Evolutionary conservation across 208 protist genomes (phyloP).

Genomic region (Naegleria fowleri): DNA sequence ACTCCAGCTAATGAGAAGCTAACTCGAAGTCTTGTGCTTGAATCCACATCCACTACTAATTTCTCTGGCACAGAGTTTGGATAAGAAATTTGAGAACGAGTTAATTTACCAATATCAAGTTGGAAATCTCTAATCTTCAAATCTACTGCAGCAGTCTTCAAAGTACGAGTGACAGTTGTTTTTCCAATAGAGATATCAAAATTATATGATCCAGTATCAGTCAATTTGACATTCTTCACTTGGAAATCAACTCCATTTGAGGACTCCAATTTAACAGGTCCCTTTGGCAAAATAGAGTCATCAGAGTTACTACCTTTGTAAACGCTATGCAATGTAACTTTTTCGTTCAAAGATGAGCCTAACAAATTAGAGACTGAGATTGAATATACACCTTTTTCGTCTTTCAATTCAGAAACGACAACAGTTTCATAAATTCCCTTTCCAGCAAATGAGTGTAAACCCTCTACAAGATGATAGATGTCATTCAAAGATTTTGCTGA

Average conservation of each 20-base stretch:
- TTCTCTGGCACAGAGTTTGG: background rate
- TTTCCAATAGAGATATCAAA: background rate
- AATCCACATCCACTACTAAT: background rate
- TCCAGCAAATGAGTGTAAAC: background rate
- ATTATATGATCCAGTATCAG: background rate
- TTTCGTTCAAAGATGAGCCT: background rate
- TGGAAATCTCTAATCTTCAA: slow-evolving; percentile 4
- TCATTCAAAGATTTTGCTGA: background rate
- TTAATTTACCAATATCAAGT: background rate
- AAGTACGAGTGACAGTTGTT: background rate
- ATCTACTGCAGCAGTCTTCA: background rate
- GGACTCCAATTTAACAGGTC: background rate
- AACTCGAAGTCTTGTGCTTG: background rate
- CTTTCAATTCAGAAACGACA: background rate
- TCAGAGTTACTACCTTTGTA: background rate
- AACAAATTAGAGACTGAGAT: background rate
- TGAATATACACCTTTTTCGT: background rate
- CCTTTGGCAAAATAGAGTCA: slow-evolving; percentile 2
- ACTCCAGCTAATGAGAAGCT: background rate
- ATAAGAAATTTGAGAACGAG: background rate
- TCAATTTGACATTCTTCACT: background rate
- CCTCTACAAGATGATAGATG: slow-evolving; percentile 6
- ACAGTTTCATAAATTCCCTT: background rate
- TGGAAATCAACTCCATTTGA: background rate
- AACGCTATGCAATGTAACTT: background rate